Percentiles rank a stretch among this genome's conserved stretches.
Conservation (phyloP, 768 basidiomycete species). For the Macrocybe gigantea region DNA sequence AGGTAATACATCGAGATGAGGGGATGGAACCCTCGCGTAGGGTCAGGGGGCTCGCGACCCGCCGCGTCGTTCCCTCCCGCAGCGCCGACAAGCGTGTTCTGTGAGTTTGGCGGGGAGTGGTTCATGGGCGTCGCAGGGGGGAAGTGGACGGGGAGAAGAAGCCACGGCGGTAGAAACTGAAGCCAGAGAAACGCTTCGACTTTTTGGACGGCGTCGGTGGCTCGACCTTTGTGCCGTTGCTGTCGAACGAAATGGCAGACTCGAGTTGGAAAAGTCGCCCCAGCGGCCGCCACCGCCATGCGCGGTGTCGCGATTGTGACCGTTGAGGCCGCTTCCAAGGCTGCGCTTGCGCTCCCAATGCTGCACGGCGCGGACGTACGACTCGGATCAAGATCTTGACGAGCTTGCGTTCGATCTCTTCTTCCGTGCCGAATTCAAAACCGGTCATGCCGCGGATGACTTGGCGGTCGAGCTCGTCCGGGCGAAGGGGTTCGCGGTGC, state of each 20-base stretch:
- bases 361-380: slow-evolving; percentile 66
- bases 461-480: slow-evolving; percentile 81
- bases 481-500: slow-evolving; percentile 81
- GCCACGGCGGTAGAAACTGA: slow-evolving; percentile 92
- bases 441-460: slow-evolving; percentile 92
- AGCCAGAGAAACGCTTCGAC: slow-evolving; percentile 85
- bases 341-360: slow-evolving; percentile 73
- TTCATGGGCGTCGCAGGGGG: slow-evolving; percentile 33
- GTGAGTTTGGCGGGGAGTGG: slow-evolving; percentile 57
- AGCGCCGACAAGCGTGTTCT: slow-evolving; percentile 43
- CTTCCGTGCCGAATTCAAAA: slow-evolving; percentile 91
- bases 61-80: slow-evolving; percentile 33
- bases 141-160: slow-evolving; percentile 64
- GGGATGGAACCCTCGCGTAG: slow-evolving; percentile 90
- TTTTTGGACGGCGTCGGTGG: slow-evolving; percentile 50
- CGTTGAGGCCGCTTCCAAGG: slow-evolving; percentile 24
- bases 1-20: slow-evolving; percentile 96
- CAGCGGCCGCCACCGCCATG: slow-evolving; percentile 33
- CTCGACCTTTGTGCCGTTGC: slow-evolving; percentile 33
- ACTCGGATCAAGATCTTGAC: slow-evolving; percentile 71
- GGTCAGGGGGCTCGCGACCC: slow-evolving; percentile 59
- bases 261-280: slow-evolving; percentile 62
- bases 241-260: slow-evolving; percentile 63
- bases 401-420: slow-evolving; percentile 77
- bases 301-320: slow-evolving; percentile 23